Evolutionary conservation across 2,329 filamentous ascomycete genomes (phyloP), one percentile per base, ranked within the genome.

Genomic region (Diaporthe eres): DNA sequence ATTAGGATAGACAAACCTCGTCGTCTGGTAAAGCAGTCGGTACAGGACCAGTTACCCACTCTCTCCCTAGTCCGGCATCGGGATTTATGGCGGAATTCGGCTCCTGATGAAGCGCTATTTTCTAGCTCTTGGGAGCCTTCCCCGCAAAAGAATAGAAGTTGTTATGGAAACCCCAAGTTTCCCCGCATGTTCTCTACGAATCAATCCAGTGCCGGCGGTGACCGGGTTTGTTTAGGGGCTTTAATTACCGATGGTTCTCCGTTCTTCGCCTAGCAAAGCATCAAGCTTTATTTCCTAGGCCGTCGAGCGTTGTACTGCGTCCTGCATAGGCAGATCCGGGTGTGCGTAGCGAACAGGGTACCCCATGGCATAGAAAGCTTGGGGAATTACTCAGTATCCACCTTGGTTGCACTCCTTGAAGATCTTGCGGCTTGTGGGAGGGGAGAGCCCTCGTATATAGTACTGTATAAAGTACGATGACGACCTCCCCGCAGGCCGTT

Each of bases 121-220:
- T 39, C 28, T 4, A 60, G 34, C 57, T 15, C 34, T 39, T n/a
- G 57, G 13, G 13, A n/a, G 22, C 28, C 49, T 55, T 68, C 65
- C 65, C 65, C 65, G 65, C 65, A 55, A 19, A 42, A 53, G 37
- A 42, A 19, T 34, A 28, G 15, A 17, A 55, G 31, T 3, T 19
- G 34, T 3, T 13, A 28, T 70, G 49, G 3, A 39, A 19, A 55
- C 65, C 65, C 65, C 65, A 55, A 47, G 31, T 55, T 61, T 70
- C 65, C 65, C 65, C 65, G 65, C 65, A 55, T 70, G 65, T 70
- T 70, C 65, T 55, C 22, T 42, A 37, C 65, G 65, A 70, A 70
- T 70, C 65, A 55, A 28, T 70, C 31, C 34, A 70, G 28, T 70
- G 65, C 65, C 47, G 65, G 65, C 65, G 65, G 65, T 70, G 65